Percentiles rank a stretch among this genome's conserved stretches.
Conservation (phyloP, 345 rosid genomes). For the Salix arbutifolia region DNA sequence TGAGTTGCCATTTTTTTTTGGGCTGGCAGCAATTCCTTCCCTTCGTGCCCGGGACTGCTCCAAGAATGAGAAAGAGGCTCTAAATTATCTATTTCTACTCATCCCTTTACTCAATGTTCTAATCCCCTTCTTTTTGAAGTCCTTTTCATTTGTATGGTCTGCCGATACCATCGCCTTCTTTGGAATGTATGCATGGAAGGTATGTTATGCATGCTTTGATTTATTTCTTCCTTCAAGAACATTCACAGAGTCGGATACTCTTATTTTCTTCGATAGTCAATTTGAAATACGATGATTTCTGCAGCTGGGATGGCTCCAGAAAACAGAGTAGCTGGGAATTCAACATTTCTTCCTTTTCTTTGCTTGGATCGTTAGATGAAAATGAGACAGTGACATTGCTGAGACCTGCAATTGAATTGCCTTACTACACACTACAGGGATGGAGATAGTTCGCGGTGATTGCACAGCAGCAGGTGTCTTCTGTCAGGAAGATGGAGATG, state of each 20-base stretch:
- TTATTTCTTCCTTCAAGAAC: neutral
- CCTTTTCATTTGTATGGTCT: conserved; percentile 90
- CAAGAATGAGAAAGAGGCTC: conserved; percentile 87
- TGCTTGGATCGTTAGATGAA: neutral
- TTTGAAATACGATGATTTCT: neutral
- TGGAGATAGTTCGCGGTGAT: too few species aligned
- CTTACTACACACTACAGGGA: too few species aligned
- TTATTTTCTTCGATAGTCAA: neutral
- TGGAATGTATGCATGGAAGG: conserved; percentile 97
- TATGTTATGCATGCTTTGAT: conserved; percentile 9
- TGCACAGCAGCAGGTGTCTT: neutral
- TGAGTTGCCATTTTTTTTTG: too few species aligned
- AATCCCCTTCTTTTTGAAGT: conserved; percentile 88
- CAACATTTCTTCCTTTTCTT: neutral
- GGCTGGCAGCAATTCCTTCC: conserved; percentile 76
- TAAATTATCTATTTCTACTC: conserved; percentile 81
- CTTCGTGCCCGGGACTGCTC: conserved; percentile 94
- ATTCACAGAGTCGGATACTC: neutral
- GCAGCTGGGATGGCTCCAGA: conserved; percentile 66
- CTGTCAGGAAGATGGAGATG: neutral
- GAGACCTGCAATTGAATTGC: too few species aligned
- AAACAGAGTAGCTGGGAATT: conserved; percentile 38
- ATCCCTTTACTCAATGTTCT: conserved; percentile 73
- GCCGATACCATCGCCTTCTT: conserved; percentile 85
- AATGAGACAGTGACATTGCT: neutral